A percentile compares a stretch with the other conserved stretches of the same genome.
Conservation (phyloP, 805 yeast genomes). For the Saccharomycopsis schoenii region DNA sequence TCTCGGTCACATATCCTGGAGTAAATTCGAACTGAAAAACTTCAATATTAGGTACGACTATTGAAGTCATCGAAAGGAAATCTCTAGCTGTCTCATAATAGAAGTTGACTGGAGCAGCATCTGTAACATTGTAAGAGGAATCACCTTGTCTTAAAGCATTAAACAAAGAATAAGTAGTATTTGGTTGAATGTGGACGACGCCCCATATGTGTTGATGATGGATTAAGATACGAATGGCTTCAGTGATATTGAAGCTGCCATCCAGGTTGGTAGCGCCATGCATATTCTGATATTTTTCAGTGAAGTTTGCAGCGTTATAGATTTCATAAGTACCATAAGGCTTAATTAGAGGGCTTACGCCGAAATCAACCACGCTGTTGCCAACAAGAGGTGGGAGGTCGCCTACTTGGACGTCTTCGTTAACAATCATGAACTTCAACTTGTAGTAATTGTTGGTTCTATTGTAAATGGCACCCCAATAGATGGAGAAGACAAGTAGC, state of each 20-base stretch:
- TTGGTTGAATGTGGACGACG: slow-evolving; percentile 38
- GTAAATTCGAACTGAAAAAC: slow-evolving; percentile 14
- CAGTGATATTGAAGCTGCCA: slow-evolving; percentile 14
- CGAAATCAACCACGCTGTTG: background rate
- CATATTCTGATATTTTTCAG: slow-evolving; percentile 16
- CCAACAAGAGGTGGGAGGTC: slow-evolving; percentile 2
- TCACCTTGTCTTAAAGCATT: slow-evolving; percentile 17
- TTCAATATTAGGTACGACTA: slow-evolving; percentile 32
- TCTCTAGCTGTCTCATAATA: slow-evolving; percentile 56
- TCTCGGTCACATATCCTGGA: slow-evolving; percentile 1
- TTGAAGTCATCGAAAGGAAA: slow-evolving; percentile 31
- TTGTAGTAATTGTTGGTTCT: slow-evolving; percentile 17
- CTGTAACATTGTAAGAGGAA: background rate
- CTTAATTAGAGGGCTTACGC: background rate
- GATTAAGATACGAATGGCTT: slow-evolving; percentile 33
- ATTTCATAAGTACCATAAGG: background rate
- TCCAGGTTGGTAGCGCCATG: background rate
- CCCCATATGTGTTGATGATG: slow-evolving; percentile 51
- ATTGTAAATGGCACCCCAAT: slow-evolving; percentile 24
- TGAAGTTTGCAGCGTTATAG: background rate
- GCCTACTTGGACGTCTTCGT: slow-evolving; percentile 17
- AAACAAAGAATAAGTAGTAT: slow-evolving; percentile 30
- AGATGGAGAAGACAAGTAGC: slow-evolving; percentile 8
- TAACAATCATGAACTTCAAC: slow-evolving; percentile 21
- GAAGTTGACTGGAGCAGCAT: slow-evolving; percentile 23